These are phyloP conservation scores for Fusarium sp. DNA, from an alignment of 2,329 filamentous ascomycete species.

Conservation along the genomic window DNA sequence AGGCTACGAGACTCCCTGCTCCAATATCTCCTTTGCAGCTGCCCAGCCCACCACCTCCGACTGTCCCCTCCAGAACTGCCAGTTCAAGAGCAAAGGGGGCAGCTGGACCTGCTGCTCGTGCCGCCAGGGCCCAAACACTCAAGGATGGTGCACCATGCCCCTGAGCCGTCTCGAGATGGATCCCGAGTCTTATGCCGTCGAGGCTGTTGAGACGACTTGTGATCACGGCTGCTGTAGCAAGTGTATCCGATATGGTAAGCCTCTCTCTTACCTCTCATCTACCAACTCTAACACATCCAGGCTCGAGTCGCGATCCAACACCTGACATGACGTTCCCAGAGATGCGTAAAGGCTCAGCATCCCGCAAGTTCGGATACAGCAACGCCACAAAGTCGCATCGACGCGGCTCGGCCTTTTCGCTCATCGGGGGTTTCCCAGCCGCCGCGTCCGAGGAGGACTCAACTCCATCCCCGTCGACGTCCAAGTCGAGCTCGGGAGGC, in stretches of 20 bases:
- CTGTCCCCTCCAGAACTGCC: slow-evolving; percentile 65
- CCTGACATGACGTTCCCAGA: slow-evolving; percentile 54
- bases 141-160: slow-evolving; percentile 64
- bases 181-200: slow-evolving; percentile 48
- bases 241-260: slow-evolving; percentile 58
- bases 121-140: slow-evolving; percentile 62
- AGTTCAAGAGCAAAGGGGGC: slow-evolving; percentile 62
- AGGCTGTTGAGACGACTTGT: slow-evolving; percentile 57
- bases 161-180: slow-evolving; percentile 49
- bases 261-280: neutral
- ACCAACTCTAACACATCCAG: slow-evolving; percentile 37
- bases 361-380: slow-evolving; percentile 53
- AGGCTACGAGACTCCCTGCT: slow-evolving; percentile 63
- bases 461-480: slow-evolving; percentile 38
- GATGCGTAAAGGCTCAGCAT: slow-evolving; percentile 52
- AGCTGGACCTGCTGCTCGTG: slow-evolving; percentile 68
- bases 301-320: slow-evolving; percentile 48
- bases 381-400: slow-evolving; percentile 47
- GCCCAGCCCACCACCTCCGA: slow-evolving; percentile 57
- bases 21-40: slow-evolving; percentile 60
- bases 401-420: slow-evolving; percentile 47
- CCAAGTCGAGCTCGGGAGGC: slow-evolving; percentile 36
- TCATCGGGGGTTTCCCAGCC: slow-evolving; percentile 25
- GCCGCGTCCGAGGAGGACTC: slow-evolving; percentile 23
- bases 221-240: slow-evolving; percentile 66